Evolutionary conservation across 495 filamentous ascomycete species (phyloP), one percentile per base, ranked within the genome.

Genomic region (Neurospora sp.): DNA sequence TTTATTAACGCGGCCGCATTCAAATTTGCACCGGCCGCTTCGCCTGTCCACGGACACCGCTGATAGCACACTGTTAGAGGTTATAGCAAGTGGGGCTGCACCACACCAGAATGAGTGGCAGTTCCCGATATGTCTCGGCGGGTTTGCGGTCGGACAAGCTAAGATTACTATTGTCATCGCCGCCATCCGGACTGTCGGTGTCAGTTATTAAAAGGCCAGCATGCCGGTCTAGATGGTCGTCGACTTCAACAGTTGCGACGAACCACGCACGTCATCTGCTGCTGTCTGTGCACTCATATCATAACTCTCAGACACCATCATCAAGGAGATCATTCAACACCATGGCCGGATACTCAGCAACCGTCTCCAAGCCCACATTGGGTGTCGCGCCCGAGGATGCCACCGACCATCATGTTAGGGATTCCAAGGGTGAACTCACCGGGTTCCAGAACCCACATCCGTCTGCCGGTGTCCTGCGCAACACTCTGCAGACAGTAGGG

Each of bases 371-470:
- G 38, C 70, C 74, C 40, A 12, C 70, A 3, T 48, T 73, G 7
- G 69, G 61, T 20, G 65, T 72, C 31, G 72, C 75, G 8, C 75
- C 78, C 2, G 73, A 76, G n/a, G 79, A 82, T 7, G 79, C 76
- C 31, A 69, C 73, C n/a, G 39, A 73, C 5, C 82, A 83, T 53
- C 82, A 83, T 61, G 69, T 83, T 27, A 80, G 80, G 48, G 75
- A 82, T 17, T 73, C n/a, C 16, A 8, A 73, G 20, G 82, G 82
- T 16, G 72, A 80, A 35, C 78, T 76, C 31, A 41, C 80, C 72
- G 77, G 75, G 72, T 85, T 83, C 65, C 70, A 45, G 17, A 84
- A 84, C 42, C 77, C 78, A 0, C 71, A 83, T 35, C 78, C 80
- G 14, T 84, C 83, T 0, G 79, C 75, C 44, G 70, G 31, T 70